Percentiles rank a stretch among this genome's conserved stretches.
These are phyloP conservation scores for Vitis labrusca DNA, from an alignment of 164 flowering plant genomes.

Conservation along the genomic window DNA sequence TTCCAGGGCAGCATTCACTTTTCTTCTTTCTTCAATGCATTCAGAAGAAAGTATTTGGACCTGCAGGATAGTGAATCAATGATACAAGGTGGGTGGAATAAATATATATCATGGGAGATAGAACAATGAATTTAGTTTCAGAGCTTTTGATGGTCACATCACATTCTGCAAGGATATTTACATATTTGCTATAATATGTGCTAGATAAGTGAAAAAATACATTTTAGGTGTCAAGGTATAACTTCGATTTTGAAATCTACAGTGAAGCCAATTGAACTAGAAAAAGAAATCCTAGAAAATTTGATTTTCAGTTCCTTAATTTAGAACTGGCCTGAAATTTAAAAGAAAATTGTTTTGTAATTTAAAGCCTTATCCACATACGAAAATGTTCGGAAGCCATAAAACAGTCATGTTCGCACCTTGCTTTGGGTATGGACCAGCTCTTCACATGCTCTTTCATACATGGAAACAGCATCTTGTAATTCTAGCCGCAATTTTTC, in stretches of 20 bases:
- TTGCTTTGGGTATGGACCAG: slow-evolving; percentile 56
- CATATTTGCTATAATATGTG: too few relatives aligned
- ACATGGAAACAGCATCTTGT: slow-evolving; percentile 51
- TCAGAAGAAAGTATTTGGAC: slow-evolving; percentile 57
- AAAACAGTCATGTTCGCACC: slow-evolving; percentile 31
- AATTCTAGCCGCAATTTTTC: slow-evolving; percentile 55
- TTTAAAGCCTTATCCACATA: too few relatives aligned
- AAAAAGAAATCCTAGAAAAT: neutral
- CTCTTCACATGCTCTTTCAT: slow-evolving; percentile 66
- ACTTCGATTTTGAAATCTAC: too few relatives aligned
- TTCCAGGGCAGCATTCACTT: slow-evolving; percentile 46
- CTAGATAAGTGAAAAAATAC: too few relatives aligned
- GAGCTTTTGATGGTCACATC: too few relatives aligned
- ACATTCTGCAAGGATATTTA: too few relatives aligned
- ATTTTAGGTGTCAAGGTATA: neutral
- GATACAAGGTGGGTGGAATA: neutral
- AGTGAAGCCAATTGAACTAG: too few relatives aligned
- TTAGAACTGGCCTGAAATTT: neutral
- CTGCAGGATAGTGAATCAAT: slow-evolving; percentile 34
- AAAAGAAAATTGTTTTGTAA: neutral
- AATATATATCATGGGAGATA: neutral
- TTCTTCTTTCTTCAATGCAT: slow-evolving; percentile 61
- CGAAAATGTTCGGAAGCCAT: neutral
- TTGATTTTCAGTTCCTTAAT: neutral
- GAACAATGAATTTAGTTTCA: neutral